Percentiles rank a stretch among this genome's conserved stretches.
Conservation (phyloP, 352 stramenopile species). For the Globisporangium middletonii region DNA sequence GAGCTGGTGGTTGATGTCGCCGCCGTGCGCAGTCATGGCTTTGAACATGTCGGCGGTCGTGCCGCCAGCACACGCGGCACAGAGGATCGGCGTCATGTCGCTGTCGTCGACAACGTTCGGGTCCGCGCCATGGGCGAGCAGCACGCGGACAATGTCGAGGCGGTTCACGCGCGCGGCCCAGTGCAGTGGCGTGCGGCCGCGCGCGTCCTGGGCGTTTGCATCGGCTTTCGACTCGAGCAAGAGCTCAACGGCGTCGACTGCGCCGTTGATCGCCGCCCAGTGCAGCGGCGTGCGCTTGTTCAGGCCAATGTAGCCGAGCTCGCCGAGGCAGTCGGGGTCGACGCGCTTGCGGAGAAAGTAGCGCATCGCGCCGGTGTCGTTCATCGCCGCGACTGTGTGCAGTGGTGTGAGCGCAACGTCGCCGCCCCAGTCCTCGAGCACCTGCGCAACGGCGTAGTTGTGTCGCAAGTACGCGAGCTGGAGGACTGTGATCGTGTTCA, state of each 20-base stretch:
- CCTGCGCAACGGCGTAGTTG: slow-evolving; percentile 52
- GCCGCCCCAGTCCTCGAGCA: slow-evolving; percentile 66
- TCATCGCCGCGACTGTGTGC: slow-evolving; percentile 57
- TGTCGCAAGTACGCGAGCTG: slow-evolving; percentile 41
- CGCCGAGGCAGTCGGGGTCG: slow-evolving; percentile 59
- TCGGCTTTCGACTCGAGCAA: slow-evolving; percentile 50
- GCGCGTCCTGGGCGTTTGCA: slow-evolving; percentile 59
- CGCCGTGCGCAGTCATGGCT: slow-evolving; percentile 37
- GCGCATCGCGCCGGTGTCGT: slow-evolving; percentile 26
- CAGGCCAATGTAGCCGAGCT: slow-evolving; percentile 61
- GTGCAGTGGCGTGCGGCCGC: slow-evolving; percentile 55
- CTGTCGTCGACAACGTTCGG: slow-evolving; percentile 46
- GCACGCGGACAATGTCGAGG: slow-evolving; percentile 33
- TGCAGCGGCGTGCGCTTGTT: slow-evolving; percentile 62
- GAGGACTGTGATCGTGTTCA: slow-evolving; percentile 18
- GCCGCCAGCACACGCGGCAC: slow-evolving; percentile 37
- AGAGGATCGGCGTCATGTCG: slow-evolving; percentile 60
- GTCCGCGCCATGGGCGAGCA: slow-evolving; percentile 46
- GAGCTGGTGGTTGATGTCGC: slow-evolving; percentile 60
- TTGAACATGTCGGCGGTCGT: slow-evolving; percentile 41
- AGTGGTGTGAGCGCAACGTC: slow-evolving; percentile 74
- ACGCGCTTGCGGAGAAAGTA: slow-evolving; percentile 41
- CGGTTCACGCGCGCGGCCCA: slow-evolving; percentile 48
- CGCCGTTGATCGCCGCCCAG: slow-evolving; percentile 59
- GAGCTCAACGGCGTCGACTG: slow-evolving; percentile 28